Conservation (phyloP, 768 basidiomycete species). For the Naematelia aurantialba region DNA sequence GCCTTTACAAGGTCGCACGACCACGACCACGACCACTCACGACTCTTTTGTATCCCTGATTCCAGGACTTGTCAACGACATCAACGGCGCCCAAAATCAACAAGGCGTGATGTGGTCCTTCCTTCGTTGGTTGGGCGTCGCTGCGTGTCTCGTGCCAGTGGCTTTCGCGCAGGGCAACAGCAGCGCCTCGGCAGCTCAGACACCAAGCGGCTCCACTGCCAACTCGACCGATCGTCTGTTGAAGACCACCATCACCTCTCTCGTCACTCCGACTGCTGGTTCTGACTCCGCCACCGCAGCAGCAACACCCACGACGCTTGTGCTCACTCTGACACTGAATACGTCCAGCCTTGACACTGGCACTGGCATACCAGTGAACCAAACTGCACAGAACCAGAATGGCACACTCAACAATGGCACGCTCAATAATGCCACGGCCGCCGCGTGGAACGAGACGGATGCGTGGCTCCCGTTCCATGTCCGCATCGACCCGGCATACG, state of each 20-base stretch:
- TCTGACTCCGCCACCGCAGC: too few species aligned
- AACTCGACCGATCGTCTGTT: slow-evolving; percentile 1
- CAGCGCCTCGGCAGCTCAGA: too few species aligned
- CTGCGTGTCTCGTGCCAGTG: too few species aligned
- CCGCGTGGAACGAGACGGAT: slow-evolving; percentile 45
- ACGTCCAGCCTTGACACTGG: slow-evolving; percentile 9
- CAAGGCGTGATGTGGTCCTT: neutral
- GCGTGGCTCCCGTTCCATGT: slow-evolving; percentile 57
- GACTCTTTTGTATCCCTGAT: too few species aligned
- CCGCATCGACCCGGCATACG: slow-evolving; percentile 79
- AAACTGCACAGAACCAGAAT: slow-evolving; percentile 9
- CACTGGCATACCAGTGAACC: slow-evolving; percentile 16
- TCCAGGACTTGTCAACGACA: too few species aligned
- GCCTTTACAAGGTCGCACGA: too few species aligned
- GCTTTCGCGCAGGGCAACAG: too few species aligned
- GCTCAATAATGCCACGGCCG: slow-evolving; percentile 11
- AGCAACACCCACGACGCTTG: slow-evolving; percentile 45
- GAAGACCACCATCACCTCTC: slow-evolving; percentile 38
- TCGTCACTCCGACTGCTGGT: slow-evolving; percentile 36
- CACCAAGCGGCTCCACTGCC: neutral
- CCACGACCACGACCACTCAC: neutral
- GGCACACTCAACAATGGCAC: slow-evolving; percentile 7
- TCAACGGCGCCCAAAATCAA: too few species aligned
- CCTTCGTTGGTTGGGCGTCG: too few species aligned
- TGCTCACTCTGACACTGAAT: slow-evolving; percentile 43